These are phyloP conservation scores for Neonectria neomacrospora DNA, from an alignment of 2,329 filamentous ascomycete species.

Conservation along the genomic window DNA sequence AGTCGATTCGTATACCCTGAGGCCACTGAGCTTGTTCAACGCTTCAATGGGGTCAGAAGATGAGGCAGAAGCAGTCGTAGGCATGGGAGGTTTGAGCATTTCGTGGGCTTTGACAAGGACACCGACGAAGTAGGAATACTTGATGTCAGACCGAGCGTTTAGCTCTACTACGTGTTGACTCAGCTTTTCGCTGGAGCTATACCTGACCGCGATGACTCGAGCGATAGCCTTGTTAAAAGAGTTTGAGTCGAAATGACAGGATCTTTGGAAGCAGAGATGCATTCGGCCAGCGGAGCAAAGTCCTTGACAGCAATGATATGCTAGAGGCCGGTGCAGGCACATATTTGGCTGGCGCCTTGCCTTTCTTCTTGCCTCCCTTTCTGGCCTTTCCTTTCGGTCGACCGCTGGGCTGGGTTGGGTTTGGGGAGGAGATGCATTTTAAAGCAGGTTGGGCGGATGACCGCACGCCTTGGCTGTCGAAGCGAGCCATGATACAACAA, in stretches of 20 bases:
- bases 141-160: constrained; percentile 37
- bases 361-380: constrained; percentile 25
- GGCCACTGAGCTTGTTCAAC: background rate
- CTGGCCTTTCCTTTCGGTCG: constrained; percentile 46
- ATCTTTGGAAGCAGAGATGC: constrained; percentile 42
- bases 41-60: background rate
- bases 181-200: constrained; percentile 42
- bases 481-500: constrained; percentile 55
- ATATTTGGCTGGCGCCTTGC: background rate
- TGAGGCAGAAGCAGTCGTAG: background rate
- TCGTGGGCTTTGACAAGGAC: constrained; percentile 50
- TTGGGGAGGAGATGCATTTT: background rate
- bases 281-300: constrained; percentile 52
- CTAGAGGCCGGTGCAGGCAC: constrained; percentile 21
- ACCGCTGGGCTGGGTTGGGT: constrained; percentile 13
- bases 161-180: constrained; percentile 28
- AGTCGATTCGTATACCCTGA: constrained; percentile 1
- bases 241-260: constrained; percentile 41
- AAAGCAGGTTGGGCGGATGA: constrained; percentile 42
- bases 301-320: constrained; percentile 52
- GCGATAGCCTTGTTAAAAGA: constrained; percentile 47
- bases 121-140: constrained; percentile 49
- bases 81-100: constrained; percentile 32
- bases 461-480: constrained; percentile 52
- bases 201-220: constrained; percentile 50